Evolutionary conservation across 371 early-diverging fungal genomes (phyloP), one percentile per base, ranked within the genome.

Genomic region (Circinella umbellata): DNA sequence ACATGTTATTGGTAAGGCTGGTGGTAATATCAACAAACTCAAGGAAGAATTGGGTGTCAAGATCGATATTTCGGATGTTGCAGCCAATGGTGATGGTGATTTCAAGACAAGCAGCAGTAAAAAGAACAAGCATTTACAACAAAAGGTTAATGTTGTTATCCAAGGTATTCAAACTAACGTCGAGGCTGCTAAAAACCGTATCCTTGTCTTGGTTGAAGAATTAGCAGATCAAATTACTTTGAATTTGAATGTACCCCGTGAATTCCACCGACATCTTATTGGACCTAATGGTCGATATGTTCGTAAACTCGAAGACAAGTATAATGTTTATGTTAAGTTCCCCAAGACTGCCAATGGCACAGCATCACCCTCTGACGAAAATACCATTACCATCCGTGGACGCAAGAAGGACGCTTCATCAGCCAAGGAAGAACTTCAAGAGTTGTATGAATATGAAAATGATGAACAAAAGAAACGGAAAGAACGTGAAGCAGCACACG

Each of bases 1-100:
- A 9, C 92, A 93, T 57, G 82, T 98, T 46, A 94, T 97, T 74
- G 98, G 98, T 59, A 94, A 94, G 77, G 90, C 90, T 20, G 95
- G 95, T 70, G 86, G 89, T 73, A 88, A 90, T 72, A 87, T 98
- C 69, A 92, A 90, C 77, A 88, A 88, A 67, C 73, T 95, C 63
- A 92, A 90, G 73, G 91, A 92, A 39, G 88, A 89, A 68, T 87
- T 91, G 73, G 91, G 89, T 69, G 93, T 98, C 60, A 89, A 86
- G 67, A 81, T 97, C 70, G 93, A 94, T 69, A 88, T 96, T 72
- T 87, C 87, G 37, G 90, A 87, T 59, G 73, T 86, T 18, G 72
- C 76, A 35, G 72, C 73, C 27, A 80, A 76, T 20, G 69, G 59
- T 35, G 73, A 73, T 20, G 79, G 76, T 8, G 85, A 76, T 39